phyloP scores from a whole-genome alignment of 495 filamentous ascomycete species.

The Xylaria acuta region DNA sequence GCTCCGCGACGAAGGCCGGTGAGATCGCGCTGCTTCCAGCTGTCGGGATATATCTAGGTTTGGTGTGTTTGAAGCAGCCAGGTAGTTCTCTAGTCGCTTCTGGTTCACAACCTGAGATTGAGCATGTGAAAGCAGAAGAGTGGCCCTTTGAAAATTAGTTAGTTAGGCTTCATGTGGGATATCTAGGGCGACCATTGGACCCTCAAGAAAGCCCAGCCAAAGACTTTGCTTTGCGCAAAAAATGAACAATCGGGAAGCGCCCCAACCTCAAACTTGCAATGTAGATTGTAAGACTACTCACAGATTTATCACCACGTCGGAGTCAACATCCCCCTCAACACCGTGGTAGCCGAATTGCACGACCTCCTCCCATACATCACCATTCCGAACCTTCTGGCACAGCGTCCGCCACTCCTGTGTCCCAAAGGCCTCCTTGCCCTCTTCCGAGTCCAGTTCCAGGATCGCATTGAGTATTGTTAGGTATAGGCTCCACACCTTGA shows the following conservation, averaged over 20 bases:
- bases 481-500: slow-evolving; percentile 98
- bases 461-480: slow-evolving; percentile 90
- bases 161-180: slow-evolving; percentile 19
- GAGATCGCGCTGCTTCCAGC: slow-evolving; percentile 46
- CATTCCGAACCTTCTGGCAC: slow-evolving; percentile 79
- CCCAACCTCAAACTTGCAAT: background rate
- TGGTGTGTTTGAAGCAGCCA: slow-evolving; percentile 75
- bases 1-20: slow-evolving; percentile 33
- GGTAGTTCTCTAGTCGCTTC: slow-evolving; percentile 85
- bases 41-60: slow-evolving; percentile 70
- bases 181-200: background rate
- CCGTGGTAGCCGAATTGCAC: slow-evolving; percentile 85
- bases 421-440: slow-evolving; percentile 87
- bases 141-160: slow-evolving; percentile 63
- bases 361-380: slow-evolving; percentile 91
- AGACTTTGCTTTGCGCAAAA: background rate
- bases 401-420: slow-evolving; percentile 80
- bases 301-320: slow-evolving; percentile 93
- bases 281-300: slow-evolving; percentile 48
- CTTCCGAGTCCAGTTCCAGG: slow-evolving; percentile 84
- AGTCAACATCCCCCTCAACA: slow-evolving; percentile 86
- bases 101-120: slow-evolving; percentile 81
- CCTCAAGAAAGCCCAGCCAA: background rate
- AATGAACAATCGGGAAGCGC: background rate
- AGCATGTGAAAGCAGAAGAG: slow-evolving; percentile 86